phyloP scores from a whole-genome alignment of 148 eudicot species.

The Diospyros lotus region DNA sequence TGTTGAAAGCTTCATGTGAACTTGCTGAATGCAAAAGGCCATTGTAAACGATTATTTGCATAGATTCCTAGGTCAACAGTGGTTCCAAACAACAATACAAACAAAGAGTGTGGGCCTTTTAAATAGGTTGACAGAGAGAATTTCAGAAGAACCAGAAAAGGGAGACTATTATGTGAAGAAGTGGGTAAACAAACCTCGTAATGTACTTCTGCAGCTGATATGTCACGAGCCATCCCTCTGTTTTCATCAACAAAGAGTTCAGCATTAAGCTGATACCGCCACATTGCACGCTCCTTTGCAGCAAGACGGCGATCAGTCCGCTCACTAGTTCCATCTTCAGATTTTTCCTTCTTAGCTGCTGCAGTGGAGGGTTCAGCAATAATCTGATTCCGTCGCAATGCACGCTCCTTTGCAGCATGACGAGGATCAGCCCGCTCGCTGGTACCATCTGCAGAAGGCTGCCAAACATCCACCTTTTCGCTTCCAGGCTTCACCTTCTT shows the following conservation, averaged over 20 bases:
- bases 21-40: background rate
- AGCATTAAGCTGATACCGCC: constrained; percentile 42
- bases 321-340: constrained; percentile 29
- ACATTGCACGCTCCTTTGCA: constrained; percentile 64
- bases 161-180: background rate
- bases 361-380: constrained; percentile 32
- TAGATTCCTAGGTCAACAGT: no score
- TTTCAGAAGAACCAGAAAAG: background rate
- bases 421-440: constrained; percentile 38
- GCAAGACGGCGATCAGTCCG: constrained; percentile 45
- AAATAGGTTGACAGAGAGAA: background rate
- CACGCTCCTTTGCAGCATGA: constrained; percentile 66
- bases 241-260: constrained; percentile 50
- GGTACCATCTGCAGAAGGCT: constrained; percentile 30
- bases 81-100: background rate
- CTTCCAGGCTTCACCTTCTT: constrained; percentile 61
- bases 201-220: constrained; percentile 60
- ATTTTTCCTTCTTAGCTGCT: background rate
- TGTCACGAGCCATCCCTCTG: constrained; percentile 41
- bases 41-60: no score
- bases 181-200: constrained; percentile 46
- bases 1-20: background rate
- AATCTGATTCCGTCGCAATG: constrained; percentile 40
- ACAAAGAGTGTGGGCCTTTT: background rate
- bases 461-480: constrained; percentile 22